Evolutionary conservation across 495 filamentous ascomycete genomes (phyloP), one percentile per base, ranked within the genome.

Genomic region (Aspergillus conjunctus): DNA sequence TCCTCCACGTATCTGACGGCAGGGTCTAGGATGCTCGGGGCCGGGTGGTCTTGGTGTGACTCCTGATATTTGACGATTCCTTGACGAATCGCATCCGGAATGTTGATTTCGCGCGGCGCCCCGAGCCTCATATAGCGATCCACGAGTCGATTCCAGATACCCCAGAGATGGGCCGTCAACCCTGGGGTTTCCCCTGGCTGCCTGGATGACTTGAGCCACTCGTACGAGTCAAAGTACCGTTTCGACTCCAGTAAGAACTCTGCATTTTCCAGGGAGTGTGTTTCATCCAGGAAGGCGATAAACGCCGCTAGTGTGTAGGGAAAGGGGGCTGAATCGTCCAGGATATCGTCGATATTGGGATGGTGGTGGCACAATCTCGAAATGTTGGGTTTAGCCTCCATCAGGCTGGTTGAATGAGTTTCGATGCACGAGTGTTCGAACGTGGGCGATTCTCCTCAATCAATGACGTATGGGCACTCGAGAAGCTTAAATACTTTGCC

Each of bases 201-300:
- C 32, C n/a, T 3, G 33, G 11, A 44, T 53, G 73, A 78, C 50
- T 85, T 81, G 49, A 87, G 79, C 10, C 69, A 74, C 4, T 80
- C 72, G 68, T 90, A 88, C 54, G 87, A 84, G 48, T 87, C 79
- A 54, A 79, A 77, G 71, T 96, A 96, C 30, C 89, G 84, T 45
- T 87, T 84, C 32, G 91, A 88, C 70, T 94, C 91, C 84, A 94
- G 87, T 32, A 91, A 92, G 72, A 96, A 96, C 66, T 96, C 92
- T 34, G 95, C 74, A 20, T 89, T 96, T 73, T 96, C 92, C 51
- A 96, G 72, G 69, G 91, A 96, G 73, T 95, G 91, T 64, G 93
- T 94, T 63, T 93, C 90, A 4, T 91, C 93, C 21, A 95, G 81
- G 70, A 91, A 96, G 34, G 89, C 91, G 79, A 87, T 94, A 71